Conservation (phyloP, 352 stramenopile genomes). For the Sclerospora graminicola region DNA sequence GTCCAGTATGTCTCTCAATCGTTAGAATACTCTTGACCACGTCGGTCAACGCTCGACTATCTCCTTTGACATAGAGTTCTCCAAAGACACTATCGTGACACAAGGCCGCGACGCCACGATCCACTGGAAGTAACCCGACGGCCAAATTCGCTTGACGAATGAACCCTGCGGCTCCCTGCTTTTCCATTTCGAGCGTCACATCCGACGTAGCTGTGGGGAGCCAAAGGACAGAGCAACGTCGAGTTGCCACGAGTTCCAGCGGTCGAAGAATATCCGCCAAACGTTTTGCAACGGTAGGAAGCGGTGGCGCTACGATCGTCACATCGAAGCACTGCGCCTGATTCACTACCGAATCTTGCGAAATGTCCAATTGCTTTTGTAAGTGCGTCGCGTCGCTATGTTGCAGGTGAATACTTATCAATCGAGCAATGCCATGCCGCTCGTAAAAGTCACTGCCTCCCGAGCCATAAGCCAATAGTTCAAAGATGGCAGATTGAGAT, state of each 20-base stretch:
- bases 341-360: neutral
- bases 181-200: conserved; percentile 63
- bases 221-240: conserved; percentile 45
- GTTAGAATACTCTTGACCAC: conserved; percentile 57
- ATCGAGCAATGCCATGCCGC: conserved; percentile 29
- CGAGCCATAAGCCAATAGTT: conserved; percentile 53
- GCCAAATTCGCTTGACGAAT: conserved; percentile 41
- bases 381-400: conserved; percentile 11
- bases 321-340: conserved; percentile 11
- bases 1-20: conserved; percentile 35
- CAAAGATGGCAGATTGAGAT: conserved; percentile 45
- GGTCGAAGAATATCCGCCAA: conserved; percentile 33
- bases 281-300: conserved; percentile 35
- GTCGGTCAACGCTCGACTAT: conserved; percentile 44
- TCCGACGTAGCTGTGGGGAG: conserved; percentile 45
- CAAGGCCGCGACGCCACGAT: conserved; percentile 40
- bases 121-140: conserved; percentile 50
- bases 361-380: neutral
- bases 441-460: conserved; percentile 62
- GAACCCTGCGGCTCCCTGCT: conserved; percentile 47
- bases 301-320: conserved; percentile 46
- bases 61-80: conserved; percentile 57
- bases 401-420: conserved; percentile 35
- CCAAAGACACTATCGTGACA: conserved; percentile 60
- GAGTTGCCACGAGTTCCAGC: conserved; percentile 12